These are phyloP conservation scores for Gastrodia elata DNA, from an alignment of 106 monocot species.

Conservation along the genomic window DNA sequence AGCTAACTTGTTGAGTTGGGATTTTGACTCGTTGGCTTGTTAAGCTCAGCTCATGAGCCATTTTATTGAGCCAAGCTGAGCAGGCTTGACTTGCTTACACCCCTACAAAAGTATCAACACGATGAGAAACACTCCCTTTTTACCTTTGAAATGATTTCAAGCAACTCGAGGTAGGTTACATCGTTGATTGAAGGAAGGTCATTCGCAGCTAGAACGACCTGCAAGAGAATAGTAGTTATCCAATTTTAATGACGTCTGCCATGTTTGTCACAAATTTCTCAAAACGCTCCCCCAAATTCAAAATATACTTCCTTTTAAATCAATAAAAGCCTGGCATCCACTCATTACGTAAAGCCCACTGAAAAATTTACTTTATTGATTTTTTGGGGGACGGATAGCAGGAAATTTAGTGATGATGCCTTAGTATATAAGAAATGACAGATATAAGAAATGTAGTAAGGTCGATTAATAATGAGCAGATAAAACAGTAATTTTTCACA, in stretches of 20 bases:
- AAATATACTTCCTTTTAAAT: no score
- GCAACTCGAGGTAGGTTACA: slow-evolving; percentile 56
- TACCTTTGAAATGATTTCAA: slow-evolving; percentile 56
- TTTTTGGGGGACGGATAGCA: no score
- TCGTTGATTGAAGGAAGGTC: slow-evolving; percentile 81
- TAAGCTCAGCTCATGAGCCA: no score
- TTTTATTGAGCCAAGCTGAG: no score
- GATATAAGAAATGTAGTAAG: neutral
- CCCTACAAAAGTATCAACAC: neutral
- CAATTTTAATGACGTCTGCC: no score
- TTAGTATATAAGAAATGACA: neutral
- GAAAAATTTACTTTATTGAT: neutral
- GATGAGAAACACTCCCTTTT: neutral
- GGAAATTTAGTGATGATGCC: no score
- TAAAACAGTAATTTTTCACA: neutral
- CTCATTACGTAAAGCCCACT: neutral
- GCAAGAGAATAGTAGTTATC: neutral
- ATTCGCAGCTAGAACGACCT: slow-evolving; percentile 76
- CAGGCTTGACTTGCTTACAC: no score
- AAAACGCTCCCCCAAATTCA: no score
- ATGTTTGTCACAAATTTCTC: no score
- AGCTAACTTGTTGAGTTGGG: no score
- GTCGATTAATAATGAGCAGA: neutral
- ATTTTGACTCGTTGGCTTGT: no score
- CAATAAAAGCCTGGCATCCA: no score